phyloP scores from a whole-genome alignment of 2,329 filamentous ascomycete species.

The Alternaria infectoria region DNA sequence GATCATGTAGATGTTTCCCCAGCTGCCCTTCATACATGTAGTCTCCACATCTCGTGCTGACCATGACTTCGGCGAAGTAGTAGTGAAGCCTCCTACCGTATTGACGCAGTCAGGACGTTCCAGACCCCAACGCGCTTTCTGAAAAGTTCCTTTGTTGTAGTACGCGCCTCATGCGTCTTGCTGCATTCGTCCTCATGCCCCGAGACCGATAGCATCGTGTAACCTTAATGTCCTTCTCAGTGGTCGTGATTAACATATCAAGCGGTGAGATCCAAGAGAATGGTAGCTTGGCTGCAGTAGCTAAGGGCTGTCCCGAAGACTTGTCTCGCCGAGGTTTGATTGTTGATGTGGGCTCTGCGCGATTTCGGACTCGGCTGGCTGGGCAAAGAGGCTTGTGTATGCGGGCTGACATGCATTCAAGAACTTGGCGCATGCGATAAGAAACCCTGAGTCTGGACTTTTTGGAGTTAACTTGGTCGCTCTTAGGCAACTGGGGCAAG shows the following conservation, averaged over 20 bases:
- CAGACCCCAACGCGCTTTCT: neutral
- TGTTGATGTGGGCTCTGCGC: neutral
- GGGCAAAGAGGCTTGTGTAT: slow-evolving; percentile 22
- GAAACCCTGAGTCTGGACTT: neutral
- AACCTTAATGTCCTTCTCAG: slow-evolving; percentile 13
- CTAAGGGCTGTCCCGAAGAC: neutral
- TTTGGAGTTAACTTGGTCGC: neutral
- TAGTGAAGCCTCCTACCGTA: neutral
- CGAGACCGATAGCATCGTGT: slow-evolving; percentile 20
- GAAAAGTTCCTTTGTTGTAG: neutral
- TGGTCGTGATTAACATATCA: slow-evolving; percentile 12
- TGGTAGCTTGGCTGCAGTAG: neutral
- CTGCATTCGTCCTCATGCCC: slow-evolving; percentile 13
- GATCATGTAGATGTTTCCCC: too few relatives aligned
- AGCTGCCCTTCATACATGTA: neutral
- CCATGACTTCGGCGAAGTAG: neutral
- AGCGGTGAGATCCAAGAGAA: slow-evolving; percentile 7
- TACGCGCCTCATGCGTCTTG: slow-evolving; percentile 1
- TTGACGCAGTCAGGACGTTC: slow-evolving; percentile 4
- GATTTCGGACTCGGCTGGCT: slow-evolving; percentile 23
- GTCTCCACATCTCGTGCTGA: neutral
- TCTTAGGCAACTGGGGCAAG: neutral
- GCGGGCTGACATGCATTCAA: slow-evolving; percentile 26
- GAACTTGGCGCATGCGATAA: neutral
- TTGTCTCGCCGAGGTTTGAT: slow-evolving; percentile 1